These are phyloP conservation scores for Leptographium wingfieldii DNA, from an alignment of 2,329 filamentous ascomycete species.

Conservation along the genomic window DNA sequence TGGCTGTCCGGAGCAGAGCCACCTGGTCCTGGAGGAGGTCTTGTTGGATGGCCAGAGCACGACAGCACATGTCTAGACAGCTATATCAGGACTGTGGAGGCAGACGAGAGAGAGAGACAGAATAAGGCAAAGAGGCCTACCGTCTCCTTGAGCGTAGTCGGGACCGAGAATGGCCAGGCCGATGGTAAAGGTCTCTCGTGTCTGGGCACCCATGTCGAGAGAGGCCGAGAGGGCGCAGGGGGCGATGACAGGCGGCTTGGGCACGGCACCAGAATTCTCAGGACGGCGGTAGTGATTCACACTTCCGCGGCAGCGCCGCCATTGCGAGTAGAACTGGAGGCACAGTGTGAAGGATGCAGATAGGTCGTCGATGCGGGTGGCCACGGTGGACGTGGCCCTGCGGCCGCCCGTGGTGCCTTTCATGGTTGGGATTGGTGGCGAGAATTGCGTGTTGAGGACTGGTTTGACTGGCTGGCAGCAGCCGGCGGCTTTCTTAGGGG, in stretches of 20 bases:
- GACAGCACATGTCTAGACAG: conserved; percentile 16
- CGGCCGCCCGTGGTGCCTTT: background rate
- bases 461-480: no score
- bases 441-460: no score
- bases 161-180: conserved; percentile 22
- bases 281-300: conserved; percentile 21
- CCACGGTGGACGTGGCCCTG: conserved; percentile 7
- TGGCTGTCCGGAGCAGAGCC: conserved; percentile 14
- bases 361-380: conserved; percentile 19
- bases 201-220: conserved; percentile 18
- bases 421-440: background rate
- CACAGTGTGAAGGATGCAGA: conserved; percentile 18
- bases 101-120: background rate
- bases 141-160: conserved; percentile 22
- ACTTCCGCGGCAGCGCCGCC: conserved; percentile 21
- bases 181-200: conserved; percentile 21
- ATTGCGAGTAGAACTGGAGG: conserved; percentile 21
- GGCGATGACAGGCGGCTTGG: background rate
- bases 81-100: background rate
- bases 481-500: no score
- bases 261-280: conserved; percentile 22
- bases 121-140: conserved; percentile 13
- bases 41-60: conserved; percentile 17
- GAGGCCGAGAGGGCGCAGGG: conserved; percentile 23
- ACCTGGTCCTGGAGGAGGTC: conserved; percentile 18